phyloP scores from a whole-genome alignment of 768 basidiomycete genomes.

The Tylopilus sp. region DNA sequence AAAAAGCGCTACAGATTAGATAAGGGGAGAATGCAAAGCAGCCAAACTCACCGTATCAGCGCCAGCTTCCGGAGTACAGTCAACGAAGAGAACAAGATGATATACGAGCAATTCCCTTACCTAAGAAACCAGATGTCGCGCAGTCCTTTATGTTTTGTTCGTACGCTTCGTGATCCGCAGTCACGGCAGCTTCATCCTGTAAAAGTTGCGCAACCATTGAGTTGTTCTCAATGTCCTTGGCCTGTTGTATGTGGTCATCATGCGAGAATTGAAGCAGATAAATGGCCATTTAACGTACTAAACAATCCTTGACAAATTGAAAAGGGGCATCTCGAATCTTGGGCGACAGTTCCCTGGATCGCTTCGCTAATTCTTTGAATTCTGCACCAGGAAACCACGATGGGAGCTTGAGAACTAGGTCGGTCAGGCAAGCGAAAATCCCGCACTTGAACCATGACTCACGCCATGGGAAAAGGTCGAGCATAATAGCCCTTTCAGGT shows the following conservation, averaged over 20 bases:
- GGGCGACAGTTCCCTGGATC: conserved; percentile 10
- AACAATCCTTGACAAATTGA: conserved; percentile 21
- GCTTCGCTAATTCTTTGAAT: conserved; percentile 6
- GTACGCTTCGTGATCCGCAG: conserved; percentile 1
- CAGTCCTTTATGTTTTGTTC: conserved; percentile 20
- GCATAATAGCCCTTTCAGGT: conserved; percentile 18
- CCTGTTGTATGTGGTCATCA: conserved; percentile 7
- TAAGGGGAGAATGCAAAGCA: neutral
- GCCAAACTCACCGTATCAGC: conserved; percentile 11
- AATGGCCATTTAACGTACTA: conserved; percentile 9
- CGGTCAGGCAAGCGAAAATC: neutral
- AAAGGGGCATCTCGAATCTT: conserved; percentile 18
- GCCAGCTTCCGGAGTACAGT: conserved; percentile 11
- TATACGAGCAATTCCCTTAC: conserved; percentile 3
- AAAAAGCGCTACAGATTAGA: neutral
- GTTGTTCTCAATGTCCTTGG: conserved; percentile 16
- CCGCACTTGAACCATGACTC: neutral
- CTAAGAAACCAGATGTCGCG: conserved; percentile 19
- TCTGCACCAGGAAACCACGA: conserved; percentile 18
- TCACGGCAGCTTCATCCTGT: neutral
- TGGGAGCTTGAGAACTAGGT: conserved; percentile 17
- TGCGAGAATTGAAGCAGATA: neutral
- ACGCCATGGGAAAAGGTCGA: conserved; percentile 21
- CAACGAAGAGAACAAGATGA: neutral
- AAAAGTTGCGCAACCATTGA: conserved; percentile 24